A percentile compares a stretch with the other conserved stretches of the same genome.
These are phyloP conservation scores for Ceratocystis colombiana DNA, from an alignment of 2,329 filamentous ascomycete genomes.

Conservation along the genomic window DNA sequence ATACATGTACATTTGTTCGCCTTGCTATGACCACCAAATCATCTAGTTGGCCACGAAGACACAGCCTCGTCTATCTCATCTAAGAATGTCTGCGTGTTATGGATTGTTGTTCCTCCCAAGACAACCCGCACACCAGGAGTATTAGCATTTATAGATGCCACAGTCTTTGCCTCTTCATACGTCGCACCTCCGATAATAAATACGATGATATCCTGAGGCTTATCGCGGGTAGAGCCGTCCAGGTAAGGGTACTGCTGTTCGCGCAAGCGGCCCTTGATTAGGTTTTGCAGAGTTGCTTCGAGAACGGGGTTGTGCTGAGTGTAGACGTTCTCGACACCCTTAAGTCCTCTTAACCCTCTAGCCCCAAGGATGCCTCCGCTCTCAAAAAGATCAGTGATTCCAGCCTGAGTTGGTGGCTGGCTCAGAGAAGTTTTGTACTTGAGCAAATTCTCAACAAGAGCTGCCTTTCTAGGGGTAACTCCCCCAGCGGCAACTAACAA, in stretches of 20 bases:
- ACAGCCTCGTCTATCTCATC: slow-evolving; percentile 89
- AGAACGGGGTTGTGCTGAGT: slow-evolving; percentile 89
- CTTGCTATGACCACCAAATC: neutral
- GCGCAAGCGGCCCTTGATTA: slow-evolving; percentile 82
- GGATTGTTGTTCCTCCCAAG: slow-evolving; percentile 74
- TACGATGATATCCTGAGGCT: slow-evolving; percentile 90
- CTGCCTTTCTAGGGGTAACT: slow-evolving; percentile 63
- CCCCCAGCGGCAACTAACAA: slow-evolving; percentile 75
- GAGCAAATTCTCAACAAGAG: slow-evolving; percentile 71
- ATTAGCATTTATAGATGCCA: slow-evolving; percentile 87
- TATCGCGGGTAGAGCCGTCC: slow-evolving; percentile 81
- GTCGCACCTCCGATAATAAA: slow-evolving; percentile 91
- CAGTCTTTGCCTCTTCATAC: slow-evolving; percentile 93
- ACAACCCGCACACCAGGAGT: slow-evolving; percentile 83
- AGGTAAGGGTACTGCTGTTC: slow-evolving; percentile 89
- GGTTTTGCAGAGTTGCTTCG: slow-evolving; percentile 76
- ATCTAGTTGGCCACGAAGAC: slow-evolving; percentile 59
- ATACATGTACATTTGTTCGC: neutral
- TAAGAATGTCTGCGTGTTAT: slow-evolving; percentile 79
- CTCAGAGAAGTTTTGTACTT: slow-evolving; percentile 81
- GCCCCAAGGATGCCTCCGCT: slow-evolving; percentile 66
- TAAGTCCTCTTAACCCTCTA: slow-evolving; percentile 84
- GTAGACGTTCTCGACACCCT: slow-evolving; percentile 97
- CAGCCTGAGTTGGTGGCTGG: slow-evolving; percentile 60
- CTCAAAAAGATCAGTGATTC: slow-evolving; percentile 87